Conservation (phyloP, 2,329 filamentous ascomycete genomes). For the Fusarium burgessii region DNA sequence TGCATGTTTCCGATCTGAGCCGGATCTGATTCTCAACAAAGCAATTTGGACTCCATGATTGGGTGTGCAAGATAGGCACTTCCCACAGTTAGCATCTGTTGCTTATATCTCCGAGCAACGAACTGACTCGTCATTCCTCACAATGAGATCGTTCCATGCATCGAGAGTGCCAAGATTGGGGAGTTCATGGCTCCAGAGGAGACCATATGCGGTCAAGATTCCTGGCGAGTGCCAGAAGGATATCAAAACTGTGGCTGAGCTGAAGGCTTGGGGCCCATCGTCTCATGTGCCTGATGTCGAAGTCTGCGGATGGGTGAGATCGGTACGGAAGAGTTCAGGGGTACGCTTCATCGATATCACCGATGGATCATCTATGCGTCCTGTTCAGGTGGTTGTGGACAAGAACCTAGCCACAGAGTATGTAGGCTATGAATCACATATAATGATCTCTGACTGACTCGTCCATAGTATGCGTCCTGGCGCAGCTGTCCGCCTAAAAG, state of each 20-base stretch:
- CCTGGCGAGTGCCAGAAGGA: slow-evolving; percentile 45
- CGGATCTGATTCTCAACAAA: slow-evolving; percentile 1
- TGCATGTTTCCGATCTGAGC: slow-evolving; percentile 2
- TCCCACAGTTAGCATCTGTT: slow-evolving; percentile 9
- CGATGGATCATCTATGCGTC: slow-evolving; percentile 84
- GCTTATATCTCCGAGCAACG: slow-evolving; percentile 6
- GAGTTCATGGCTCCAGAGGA: slow-evolving; percentile 16
- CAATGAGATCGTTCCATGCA: slow-evolving; percentile 41
- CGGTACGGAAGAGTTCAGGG: slow-evolving; percentile 86
- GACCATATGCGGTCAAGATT: slow-evolving; percentile 52
- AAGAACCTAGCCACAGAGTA: slow-evolving; percentile 80
- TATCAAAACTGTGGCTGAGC: slow-evolving; percentile 63
- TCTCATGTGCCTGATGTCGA: slow-evolving; percentile 62
- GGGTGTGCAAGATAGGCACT: not conserved
- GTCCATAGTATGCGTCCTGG: slow-evolving; percentile 79
- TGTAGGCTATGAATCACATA: slow-evolving; percentile 48
- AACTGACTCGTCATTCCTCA: slow-evolving; percentile 21
- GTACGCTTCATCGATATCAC: slow-evolving; percentile 85
- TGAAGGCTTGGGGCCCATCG: slow-evolving; percentile 65
- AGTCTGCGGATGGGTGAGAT: slow-evolving; percentile 84
- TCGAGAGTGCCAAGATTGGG: slow-evolving; percentile 19
- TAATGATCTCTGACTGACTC: slow-evolving; percentile 45
- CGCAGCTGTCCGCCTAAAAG: slow-evolving; percentile 80
- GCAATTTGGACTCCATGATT: slow-evolving; percentile 3
- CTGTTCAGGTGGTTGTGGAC: slow-evolving; percentile 84